Percentiles rank a stretch among this genome's conserved stretches.
Evolutionary conservation across 495 filamentous ascomycete genomes (phyloP).

Genomic region (Penicillium taxi): DNA sequence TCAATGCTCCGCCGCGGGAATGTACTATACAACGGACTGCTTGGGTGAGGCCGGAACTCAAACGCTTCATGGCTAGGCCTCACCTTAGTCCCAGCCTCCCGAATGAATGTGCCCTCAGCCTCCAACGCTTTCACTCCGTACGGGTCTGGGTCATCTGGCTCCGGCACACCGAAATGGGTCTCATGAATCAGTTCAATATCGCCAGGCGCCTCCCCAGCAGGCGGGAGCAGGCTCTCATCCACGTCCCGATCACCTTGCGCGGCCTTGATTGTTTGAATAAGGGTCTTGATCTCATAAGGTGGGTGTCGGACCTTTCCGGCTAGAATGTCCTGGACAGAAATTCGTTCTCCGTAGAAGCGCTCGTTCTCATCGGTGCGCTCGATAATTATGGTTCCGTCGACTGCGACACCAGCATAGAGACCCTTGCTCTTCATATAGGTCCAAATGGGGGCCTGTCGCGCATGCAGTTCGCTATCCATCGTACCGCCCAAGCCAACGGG

Average conservation of each 20-base stretch:
- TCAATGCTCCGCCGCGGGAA: constrained; percentile 66
- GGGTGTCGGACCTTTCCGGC: constrained; percentile 67
- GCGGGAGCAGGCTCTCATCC: constrained; percentile 47
- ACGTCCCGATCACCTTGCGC: constrained; percentile 73
- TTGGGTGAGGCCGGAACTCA: constrained; percentile 67
- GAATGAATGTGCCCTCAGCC: constrained; percentile 74
- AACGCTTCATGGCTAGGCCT: constrained; percentile 68
- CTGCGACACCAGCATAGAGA: constrained; percentile 70
- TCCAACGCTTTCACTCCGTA: constrained; percentile 82
- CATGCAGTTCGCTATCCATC: constrained; percentile 65
- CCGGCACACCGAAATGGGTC: constrained; percentile 63
- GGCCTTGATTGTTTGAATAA: constrained; percentile 74
- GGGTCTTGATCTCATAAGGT: constrained; percentile 52
- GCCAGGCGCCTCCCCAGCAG: constrained; percentile 60
- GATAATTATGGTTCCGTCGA: constrained; percentile 77
- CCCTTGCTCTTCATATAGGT: constrained; percentile 85
- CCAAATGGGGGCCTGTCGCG: constrained; percentile 65
- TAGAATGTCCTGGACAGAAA: constrained; percentile 73
- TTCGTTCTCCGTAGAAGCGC: constrained; percentile 66
- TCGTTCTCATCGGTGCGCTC: constrained; percentile 88
- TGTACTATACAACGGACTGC: constrained; percentile 64
- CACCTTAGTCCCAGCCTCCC: constrained; percentile 67
- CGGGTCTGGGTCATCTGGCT: constrained; percentile 68
- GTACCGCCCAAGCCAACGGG: constrained; percentile 70
- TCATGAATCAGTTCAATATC: constrained; percentile 55